These are phyloP conservation scores for Coemansia aciculifera DNA, from an alignment of 192 early-diverging fungal species.

Conservation along the genomic window DNA sequence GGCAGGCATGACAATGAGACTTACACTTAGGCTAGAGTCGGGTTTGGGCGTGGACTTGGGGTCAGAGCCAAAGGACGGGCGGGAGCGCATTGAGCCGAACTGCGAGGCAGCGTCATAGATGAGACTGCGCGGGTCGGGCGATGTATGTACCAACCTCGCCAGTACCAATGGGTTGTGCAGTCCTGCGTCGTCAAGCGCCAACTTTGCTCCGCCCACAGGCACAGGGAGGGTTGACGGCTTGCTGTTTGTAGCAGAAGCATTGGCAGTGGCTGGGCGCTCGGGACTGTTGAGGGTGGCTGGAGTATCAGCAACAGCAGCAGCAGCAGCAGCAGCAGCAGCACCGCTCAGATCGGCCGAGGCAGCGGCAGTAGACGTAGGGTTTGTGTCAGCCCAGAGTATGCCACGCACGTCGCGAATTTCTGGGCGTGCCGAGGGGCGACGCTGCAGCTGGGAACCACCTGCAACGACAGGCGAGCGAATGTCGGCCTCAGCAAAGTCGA, in stretches of 20 bases:
- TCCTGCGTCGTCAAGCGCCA: background rate
- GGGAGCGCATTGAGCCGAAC: slow-evolving; percentile 53
- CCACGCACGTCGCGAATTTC: slow-evolving; percentile 44
- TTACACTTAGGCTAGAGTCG: slow-evolving; percentile 13
- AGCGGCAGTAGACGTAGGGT: slow-evolving; percentile 16
- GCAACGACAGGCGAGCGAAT: background rate
- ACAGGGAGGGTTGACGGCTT: background rate
- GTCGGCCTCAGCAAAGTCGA: slow-evolving; percentile 41
- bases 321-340: slow-evolving; percentile 4
- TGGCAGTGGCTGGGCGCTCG: slow-evolving; percentile 13
- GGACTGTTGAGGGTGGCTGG: slow-evolving; percentile 21
- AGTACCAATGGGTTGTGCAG: slow-evolving; percentile 16
- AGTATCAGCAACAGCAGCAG: slow-evolving; percentile 7
- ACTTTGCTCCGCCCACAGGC: background rate
- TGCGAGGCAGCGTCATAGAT: slow-evolving; percentile 54
- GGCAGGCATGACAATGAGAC: background rate
- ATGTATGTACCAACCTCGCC: slow-evolving; percentile 38
- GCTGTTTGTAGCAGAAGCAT: background rate
- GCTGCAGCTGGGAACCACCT: background rate
- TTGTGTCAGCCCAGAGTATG: slow-evolving; percentile 33
- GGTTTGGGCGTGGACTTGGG: background rate
- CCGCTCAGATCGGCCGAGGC: slow-evolving; percentile 14
- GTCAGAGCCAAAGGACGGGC: slow-evolving; percentile 10
- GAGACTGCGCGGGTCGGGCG: slow-evolving; percentile 52
- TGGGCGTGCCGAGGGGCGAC: slow-evolving; percentile 40